These are phyloP conservation scores for Pascua guehoae DNA, from an alignment of 1,284 basidiomycete species.

Conservation along the genomic window DNA sequence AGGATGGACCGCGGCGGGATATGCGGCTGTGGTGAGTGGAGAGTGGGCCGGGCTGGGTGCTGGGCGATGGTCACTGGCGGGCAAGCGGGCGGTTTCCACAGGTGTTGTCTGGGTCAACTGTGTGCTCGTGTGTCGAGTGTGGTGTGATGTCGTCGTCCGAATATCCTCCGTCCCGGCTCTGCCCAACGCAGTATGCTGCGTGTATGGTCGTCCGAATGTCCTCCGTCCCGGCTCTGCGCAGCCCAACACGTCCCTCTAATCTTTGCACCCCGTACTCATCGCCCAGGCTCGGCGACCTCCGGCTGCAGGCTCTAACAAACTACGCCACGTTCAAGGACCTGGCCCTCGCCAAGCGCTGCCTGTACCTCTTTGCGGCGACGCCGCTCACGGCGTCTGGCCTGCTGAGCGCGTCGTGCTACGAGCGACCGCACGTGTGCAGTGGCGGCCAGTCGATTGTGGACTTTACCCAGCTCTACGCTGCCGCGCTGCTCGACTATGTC, in stretches of 20 bases:
- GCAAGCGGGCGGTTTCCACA: too few species aligned
- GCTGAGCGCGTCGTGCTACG: constrained; percentile 26
- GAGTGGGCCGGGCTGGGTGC: too few species aligned
- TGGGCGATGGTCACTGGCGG: too few species aligned
- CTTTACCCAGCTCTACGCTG: constrained; percentile 27
- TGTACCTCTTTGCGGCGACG: constrained; percentile 28
- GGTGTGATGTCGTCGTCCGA: too few species aligned
- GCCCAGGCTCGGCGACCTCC: background rate
- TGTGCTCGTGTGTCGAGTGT: too few species aligned
- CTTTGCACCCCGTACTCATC: too few species aligned
- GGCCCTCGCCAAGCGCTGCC: constrained; percentile 27
- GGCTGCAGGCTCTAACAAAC: background rate
- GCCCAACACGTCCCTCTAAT: too few species aligned
- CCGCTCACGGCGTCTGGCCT: constrained; percentile 24
- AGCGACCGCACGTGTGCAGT: constrained; percentile 19
- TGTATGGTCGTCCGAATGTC: too few species aligned
- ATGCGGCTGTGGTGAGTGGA: constrained; percentile 13
- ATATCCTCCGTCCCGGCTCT: too few species aligned
- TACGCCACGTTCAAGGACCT: constrained; percentile 20
- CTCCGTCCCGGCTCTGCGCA: too few species aligned
- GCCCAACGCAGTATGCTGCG: too few species aligned
- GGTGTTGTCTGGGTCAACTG: too few species aligned
- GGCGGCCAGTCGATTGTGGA: constrained; percentile 28
- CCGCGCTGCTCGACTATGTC: constrained; percentile 27
- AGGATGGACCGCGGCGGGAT: constrained; percentile 27